Evolutionary conservation across 345 rosid genomes (phyloP), one percentile per base, ranked within the genome.

Genomic region (Acer negundo): DNA sequence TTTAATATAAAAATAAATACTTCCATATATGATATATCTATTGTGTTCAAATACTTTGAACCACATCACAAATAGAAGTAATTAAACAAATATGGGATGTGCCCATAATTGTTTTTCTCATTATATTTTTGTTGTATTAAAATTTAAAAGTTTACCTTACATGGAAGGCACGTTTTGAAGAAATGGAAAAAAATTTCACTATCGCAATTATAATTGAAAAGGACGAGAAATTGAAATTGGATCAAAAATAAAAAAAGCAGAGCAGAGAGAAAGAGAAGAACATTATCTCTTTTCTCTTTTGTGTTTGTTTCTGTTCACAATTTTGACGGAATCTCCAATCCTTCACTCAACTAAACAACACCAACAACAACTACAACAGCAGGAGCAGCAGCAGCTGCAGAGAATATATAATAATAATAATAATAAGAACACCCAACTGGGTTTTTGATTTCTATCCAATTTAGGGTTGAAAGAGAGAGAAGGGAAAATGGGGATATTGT

Each of bases 401-500:
- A 44, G 2, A 31, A 67, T 22, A 53, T 1, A 46, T 46, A 11
- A 64, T 13, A n/a, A 35, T 15, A 26, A 26, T 26, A 31, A 31
- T 31, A 31, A 19, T 44, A n/a, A 24, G 31, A 40, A 46, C 13
- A 63, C 46, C 28, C 77, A n/a, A 24, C 26, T 10, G 24, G 42
- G 69, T 10, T 74, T 62, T 17, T 58, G 22, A 46, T 69, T 65
- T 69, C 19, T 31, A 38, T 44, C 55, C 38, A 13, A 22, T 35
- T 70, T 15, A 40, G 22, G n/a, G 51, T 19, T 12, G 26, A 68
- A 35, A n/a, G 65, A 63, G 75, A 35, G 72, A 40, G 51, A 70
- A 28, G 20, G 26, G 62, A 10, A 40, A 51, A 91, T 89, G 95
- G 91, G 88, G 65, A 76, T 89, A 24, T 63, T 85, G 82, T 28